A percentile compares a stretch with the other conserved stretches of the same genome.
Conservation (phyloP, 2,329 filamentous ascomycete species). For the Blastomyces percursus region DNA sequence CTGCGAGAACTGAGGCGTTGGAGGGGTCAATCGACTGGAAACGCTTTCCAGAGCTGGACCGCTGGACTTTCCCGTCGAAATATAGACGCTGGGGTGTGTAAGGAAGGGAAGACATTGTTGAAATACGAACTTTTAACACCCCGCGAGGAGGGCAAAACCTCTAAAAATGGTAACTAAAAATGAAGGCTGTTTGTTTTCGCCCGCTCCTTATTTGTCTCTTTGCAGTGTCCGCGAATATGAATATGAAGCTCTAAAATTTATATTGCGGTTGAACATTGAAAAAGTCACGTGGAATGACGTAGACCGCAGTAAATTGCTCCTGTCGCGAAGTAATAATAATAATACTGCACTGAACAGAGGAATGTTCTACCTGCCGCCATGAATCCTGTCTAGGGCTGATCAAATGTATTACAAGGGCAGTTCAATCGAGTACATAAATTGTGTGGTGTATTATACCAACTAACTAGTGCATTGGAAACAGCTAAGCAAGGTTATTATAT, state of each 20-base stretch:
- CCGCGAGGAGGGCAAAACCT: neutral
- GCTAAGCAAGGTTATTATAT: neutral
- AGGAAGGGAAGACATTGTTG: conserved; percentile 23
- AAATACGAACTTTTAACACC: neutral
- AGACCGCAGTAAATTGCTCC: neutral
- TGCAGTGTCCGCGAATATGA: neutral
- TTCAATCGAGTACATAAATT: neutral
- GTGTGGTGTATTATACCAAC: neutral
- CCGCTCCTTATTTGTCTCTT: neutral
- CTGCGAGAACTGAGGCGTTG: conserved; percentile 55
- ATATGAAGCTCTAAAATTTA: neutral
- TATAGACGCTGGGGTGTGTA: conserved; percentile 55
- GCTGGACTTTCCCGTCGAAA: conserved; percentile 60
- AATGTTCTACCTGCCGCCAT: too few species aligned
- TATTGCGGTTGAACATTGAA: neutral
- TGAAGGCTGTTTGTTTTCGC: neutral
- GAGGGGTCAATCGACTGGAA: conserved; percentile 68
- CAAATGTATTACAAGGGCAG: too few species aligned
- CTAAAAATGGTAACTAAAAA: neutral
- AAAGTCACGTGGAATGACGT: conserved; percentile 7
- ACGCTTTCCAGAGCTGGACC: conserved; percentile 47
- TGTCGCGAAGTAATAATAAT: too few species aligned
- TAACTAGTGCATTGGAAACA: neutral
- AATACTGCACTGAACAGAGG: too few species aligned
- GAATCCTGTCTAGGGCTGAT: too few species aligned